Evolutionary conservation across 1,139 yeast genomes (phyloP).

Genomic region (Candida sp.): DNA sequence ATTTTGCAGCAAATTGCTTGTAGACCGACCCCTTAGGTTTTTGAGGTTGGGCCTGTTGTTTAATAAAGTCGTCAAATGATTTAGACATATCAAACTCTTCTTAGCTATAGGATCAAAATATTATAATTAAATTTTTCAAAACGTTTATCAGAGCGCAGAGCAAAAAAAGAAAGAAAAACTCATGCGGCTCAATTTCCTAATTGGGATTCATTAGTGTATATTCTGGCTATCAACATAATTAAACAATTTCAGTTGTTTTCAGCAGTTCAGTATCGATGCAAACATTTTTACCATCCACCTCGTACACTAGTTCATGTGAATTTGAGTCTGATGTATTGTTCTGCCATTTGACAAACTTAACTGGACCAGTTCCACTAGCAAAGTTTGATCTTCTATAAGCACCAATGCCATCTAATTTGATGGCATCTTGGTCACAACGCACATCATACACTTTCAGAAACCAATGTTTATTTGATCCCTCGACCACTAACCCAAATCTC

Average conservation of each 20-base stretch:
- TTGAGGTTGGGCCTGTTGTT: conserved; percentile 21
- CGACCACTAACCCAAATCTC: neutral
- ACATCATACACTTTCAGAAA: neutral
- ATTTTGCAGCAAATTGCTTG: conserved; percentile 9
- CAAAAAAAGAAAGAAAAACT: neutral
- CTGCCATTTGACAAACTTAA: neutral
- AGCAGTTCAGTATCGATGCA: neutral
- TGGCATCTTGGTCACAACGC: neutral
- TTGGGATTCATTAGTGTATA: no score
- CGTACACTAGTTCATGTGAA: neutral
- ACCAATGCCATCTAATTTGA: neutral
- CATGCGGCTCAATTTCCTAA: neutral
- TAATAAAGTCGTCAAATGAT: conserved; percentile 26
- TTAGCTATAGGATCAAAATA: neutral
- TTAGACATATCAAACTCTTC: conserved; percentile 16
- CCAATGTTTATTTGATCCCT: neutral
- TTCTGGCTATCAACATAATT: neutral
- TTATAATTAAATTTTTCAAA: neutral
- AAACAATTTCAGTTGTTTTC: neutral
- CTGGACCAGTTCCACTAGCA: neutral
- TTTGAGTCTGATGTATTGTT: neutral
- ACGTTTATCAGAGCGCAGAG: neutral
- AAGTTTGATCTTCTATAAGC: neutral
- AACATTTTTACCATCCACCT: neutral
- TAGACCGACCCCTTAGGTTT: conserved; percentile 23